Conservation (phyloP, 1,284 basidiomycete species). For the Pseudozyma pruni region DNA sequence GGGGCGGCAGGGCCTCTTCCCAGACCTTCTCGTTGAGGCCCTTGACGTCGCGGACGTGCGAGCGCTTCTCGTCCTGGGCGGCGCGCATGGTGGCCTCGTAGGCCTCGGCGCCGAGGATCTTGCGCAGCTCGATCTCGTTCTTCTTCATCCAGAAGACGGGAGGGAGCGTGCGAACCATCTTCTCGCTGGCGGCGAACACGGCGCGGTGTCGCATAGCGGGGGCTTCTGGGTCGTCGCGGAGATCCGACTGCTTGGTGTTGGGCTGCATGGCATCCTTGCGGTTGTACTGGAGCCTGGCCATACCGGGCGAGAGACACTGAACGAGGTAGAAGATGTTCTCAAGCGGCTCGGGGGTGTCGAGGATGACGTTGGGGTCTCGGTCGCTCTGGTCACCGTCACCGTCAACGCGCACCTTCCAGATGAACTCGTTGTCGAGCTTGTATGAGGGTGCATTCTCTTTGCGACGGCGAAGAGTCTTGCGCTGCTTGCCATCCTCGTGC, state of each 20-base stretch:
- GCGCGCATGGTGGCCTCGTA: conserved; percentile 58
- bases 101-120: conserved; percentile 57
- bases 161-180: conserved; percentile 57
- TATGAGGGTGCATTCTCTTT: conserved; percentile 60
- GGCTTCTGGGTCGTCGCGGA: conserved; percentile 56
- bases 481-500: conserved; percentile 52
- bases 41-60: conserved; percentile 57
- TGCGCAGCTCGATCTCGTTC: conserved; percentile 57
- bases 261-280: conserved; percentile 62
- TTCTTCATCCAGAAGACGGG: conserved; percentile 64
- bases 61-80: conserved; percentile 43
- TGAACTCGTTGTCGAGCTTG: conserved; percentile 57
- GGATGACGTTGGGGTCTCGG: conserved; percentile 56
- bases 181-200: conserved; percentile 58
- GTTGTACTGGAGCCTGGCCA: conserved; percentile 55
- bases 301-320: conserved; percentile 59
- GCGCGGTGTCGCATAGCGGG: conserved; percentile 61
- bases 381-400: conserved; percentile 55
- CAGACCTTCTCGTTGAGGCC: conserved; percentile 61
- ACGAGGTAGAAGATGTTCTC: conserved; percentile 65
- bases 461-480: conserved; percentile 50
- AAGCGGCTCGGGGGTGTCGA: conserved; percentile 60
- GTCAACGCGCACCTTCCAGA: conserved; percentile 63
- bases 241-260: conserved; percentile 58
- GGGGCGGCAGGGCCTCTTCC: conserved; percentile 58